These are phyloP conservation scores for Trametes cubensis DNA, from an alignment of 768 basidiomycete species.

Conservation along the genomic window DNA sequence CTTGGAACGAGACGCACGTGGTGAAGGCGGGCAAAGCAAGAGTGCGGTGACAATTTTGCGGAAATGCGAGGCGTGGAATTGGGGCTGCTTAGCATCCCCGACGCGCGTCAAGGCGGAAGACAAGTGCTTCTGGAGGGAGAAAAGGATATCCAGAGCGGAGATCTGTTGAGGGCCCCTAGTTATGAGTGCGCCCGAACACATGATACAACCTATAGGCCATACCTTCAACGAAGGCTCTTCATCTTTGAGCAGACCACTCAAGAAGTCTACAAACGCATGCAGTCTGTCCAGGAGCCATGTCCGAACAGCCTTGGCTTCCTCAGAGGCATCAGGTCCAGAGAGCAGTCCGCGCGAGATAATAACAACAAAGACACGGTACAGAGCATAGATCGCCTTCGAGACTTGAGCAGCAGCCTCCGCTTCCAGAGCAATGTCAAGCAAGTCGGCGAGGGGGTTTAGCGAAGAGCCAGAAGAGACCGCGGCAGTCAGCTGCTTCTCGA, in stretches of 20 bases:
- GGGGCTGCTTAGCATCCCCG: slow-evolving; percentile 37
- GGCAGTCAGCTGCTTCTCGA: slow-evolving; percentile 59
- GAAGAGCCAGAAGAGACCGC: slow-evolving; percentile 60
- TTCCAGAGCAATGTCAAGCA: slow-evolving; percentile 59
- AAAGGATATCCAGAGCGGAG: slow-evolving; percentile 22
- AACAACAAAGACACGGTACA: slow-evolving; percentile 76
- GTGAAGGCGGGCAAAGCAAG: slow-evolving; percentile 61
- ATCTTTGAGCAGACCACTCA: slow-evolving; percentile 73
- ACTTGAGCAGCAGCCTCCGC: slow-evolving; percentile 56
- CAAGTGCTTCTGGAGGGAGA: slow-evolving; percentile 26
- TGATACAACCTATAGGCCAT: slow-evolving; percentile 31
- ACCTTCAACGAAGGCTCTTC: slow-evolving; percentile 78
- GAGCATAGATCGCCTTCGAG: slow-evolving; percentile 78
- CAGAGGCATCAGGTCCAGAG: slow-evolving; percentile 45
- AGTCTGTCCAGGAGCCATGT: slow-evolving; percentile 81
- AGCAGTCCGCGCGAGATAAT: slow-evolving; percentile 64
- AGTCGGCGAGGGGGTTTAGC: slow-evolving; percentile 77
- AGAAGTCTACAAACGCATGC: slow-evolving; percentile 66
- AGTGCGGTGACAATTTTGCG: slow-evolving; percentile 62
- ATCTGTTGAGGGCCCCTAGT: background rate
- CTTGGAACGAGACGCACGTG: slow-evolving; percentile 28
- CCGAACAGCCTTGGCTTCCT: slow-evolving; percentile 61
- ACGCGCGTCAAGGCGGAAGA: slow-evolving; percentile 20
- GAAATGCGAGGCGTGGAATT: slow-evolving; percentile 72
- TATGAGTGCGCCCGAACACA: background rate